Evolutionary conservation across 257 asterid species (phyloP).

Genomic region (Forsythia viridissima): DNA sequence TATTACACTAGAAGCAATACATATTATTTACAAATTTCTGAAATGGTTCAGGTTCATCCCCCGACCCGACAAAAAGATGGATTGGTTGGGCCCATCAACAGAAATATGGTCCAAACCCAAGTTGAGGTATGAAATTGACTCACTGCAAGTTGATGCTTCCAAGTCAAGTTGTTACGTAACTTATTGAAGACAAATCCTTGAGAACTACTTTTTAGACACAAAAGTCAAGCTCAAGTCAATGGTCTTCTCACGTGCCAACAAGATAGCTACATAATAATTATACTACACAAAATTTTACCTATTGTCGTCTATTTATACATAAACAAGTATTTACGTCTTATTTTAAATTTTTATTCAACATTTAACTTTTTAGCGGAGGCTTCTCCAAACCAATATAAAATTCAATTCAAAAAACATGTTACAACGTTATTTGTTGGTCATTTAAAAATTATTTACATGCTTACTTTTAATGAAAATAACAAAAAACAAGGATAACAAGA

Average conservation of each 20-base stretch:
- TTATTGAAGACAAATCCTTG: not conserved
- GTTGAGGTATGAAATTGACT: not conserved
- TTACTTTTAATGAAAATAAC: too few species aligned
- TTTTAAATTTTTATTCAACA: too few species aligned
- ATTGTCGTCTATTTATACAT: too few species aligned
- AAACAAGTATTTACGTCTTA: too few species aligned
- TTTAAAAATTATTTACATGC: too few species aligned
- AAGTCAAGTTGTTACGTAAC: slow-evolving; percentile 23
- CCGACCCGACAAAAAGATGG: slow-evolving; percentile 1
- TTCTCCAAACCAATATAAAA: too few species aligned
- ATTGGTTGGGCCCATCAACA: slow-evolving; percentile 8
- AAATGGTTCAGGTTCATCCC: slow-evolving; percentile 11
- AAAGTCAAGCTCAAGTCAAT: slow-evolving; percentile 19
- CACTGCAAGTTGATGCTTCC: slow-evolving; percentile 10
- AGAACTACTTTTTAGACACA: not conserved
- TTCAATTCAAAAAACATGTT: too few species aligned
- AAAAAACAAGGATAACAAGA: too few species aligned
- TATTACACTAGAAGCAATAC: not conserved
- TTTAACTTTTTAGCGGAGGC: too few species aligned
- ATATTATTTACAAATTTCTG: not conserved
- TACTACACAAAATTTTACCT: too few species aligned
- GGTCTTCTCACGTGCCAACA: slow-evolving; percentile 26
- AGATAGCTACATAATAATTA: too few species aligned
- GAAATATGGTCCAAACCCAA: not conserved
- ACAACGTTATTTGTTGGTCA: too few species aligned